Base-by-base conservation (phyloP, 495 filamentous ascomycete species). In the Lepidopterella palustris region DNA sequence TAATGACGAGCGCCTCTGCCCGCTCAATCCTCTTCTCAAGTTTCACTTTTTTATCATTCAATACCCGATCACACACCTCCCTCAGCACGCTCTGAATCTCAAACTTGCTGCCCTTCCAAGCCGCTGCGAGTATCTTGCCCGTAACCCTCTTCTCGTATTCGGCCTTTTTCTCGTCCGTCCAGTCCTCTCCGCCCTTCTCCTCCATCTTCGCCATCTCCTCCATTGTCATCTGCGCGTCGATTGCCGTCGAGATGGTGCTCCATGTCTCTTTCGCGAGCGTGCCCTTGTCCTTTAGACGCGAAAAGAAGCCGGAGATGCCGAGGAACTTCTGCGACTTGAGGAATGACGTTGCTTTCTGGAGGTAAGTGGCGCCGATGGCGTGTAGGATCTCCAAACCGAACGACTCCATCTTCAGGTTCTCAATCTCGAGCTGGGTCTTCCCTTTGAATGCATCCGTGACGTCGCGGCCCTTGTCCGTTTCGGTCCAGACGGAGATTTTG, bases 371-470 rank as follows among this genome's bases (percentile, higher is more conserved):
- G 24, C 95, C 92, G 64, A 99, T 90, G 21, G 93, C 91, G 72
- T 99, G 93, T 23, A 99, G 78, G 64, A 99, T 99, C 67, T 99
- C 93, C 32, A 99, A 76, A 35, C 93, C 93, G 70, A 99, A 99
- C 11, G 87, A 92, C 76, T 99, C 93, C 89, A 99, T 97, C 78
- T 97, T 99, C 64, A 97, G 74, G 65, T 97, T 95, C 78, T 99
- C 93, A 13, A 96, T 89, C 74, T 97, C 95, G 25, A 95, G 83
- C n/a, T 85, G 81, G 21, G 84, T 96, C 80, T 97, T 96, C 69
- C 89, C 89, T 68, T 90, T 85, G 73, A 97, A 99, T 1, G 95
- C 90, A 39, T 73, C 73, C 3, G 92, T 97, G 9, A 96, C 89
- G 69, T 95, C 90, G 1, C 71, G 45, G 27, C 85, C 84, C 76